Base-by-base conservation (phyloP, 345 rosid genomes). In the Citrus sinensis region DNA sequence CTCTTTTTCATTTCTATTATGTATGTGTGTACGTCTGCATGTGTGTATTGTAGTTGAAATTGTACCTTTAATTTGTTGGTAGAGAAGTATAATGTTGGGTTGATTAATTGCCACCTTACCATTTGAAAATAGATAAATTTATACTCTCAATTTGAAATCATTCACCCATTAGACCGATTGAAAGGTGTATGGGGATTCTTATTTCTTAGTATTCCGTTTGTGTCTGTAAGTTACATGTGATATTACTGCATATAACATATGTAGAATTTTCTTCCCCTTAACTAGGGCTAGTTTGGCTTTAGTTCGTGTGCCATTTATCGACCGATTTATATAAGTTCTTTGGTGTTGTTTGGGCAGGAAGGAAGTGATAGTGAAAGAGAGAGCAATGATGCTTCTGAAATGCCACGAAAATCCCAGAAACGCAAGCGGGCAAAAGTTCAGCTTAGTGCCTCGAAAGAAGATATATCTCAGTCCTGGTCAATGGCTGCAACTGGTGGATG, bases 351-450 rank as follows among this genome's bases (percentile, higher is more conserved):
- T 67, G 67, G 54, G 76, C 83, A 97, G 99, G 96, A 88, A 56
- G 93, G 87, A 74, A 93, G 92, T 86, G 94, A 90, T n/a, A 86
- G 90, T 85, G 99, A 92, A 75, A 86, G 80, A 78, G 98, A 93
- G 87, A 91, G 89, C 81, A 82, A 77, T 70, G 92, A 83, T 78
- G 84, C 85, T 75, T 73, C 85, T 32, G 93, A 74, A 75, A 64
- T 83, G 34, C 70, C 82, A 7, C 87, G 64, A 81, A 94, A 87
- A 73, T 72, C 82, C 73, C 90, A 80, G 37, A 97, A 93, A 79
- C 90, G 86, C 82, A 93, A 91, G 85, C 91, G 85, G 74, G 82
- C 83, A 42, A 92, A 87, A 82, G 76, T 82, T 82, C 87, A 87
- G 77, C 86, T 30, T 66, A 81, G 88, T 78, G 80, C 84, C 72